Evolutionary conservation across 139 green algal species (phyloP).

Genomic region (Coccomyxa sp.): DNA sequence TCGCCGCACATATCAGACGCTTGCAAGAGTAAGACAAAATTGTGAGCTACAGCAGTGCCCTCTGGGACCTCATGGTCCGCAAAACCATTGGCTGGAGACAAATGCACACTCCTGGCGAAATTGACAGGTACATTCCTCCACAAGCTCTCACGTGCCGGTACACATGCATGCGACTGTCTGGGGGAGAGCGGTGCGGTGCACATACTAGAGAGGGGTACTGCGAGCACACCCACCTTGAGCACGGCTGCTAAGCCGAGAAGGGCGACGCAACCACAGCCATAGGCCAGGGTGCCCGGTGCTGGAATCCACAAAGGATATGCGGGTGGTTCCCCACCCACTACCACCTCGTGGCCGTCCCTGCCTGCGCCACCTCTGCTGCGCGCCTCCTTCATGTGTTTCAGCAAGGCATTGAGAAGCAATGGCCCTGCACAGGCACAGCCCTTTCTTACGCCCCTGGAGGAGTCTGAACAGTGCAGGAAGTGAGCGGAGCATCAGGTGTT

Average conservation of each 20-base stretch:
- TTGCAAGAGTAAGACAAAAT: neutral
- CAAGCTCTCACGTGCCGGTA: no score
- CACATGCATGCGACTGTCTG: no score
- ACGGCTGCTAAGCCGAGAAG: constrained; percentile 19
- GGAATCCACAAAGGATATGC: constrained; percentile 15
- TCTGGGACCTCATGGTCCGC: no score
- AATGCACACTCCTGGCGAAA: no score
- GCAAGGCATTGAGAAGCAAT: constrained; percentile 71
- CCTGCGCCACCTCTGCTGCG: neutral
- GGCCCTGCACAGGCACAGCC: constrained; percentile 17
- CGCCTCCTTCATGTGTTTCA: constrained; percentile 42
- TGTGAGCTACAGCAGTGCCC: no score
- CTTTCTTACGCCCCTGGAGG: neutral
- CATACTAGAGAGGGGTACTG: neutral
- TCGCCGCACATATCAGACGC: neutral
- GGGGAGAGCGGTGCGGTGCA: no score
- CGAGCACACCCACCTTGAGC: constrained; percentile 10
- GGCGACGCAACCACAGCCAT: constrained; percentile 12
- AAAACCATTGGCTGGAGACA: no score
- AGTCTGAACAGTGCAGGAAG: neutral
- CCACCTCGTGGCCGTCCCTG: no score
- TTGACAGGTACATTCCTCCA: no score
- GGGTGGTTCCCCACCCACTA: neutral
- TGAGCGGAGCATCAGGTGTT: neutral
- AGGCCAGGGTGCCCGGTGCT: neutral